These are phyloP conservation scores for Cicer cuneatum DNA, from an alignment of 306 rosid genomes.

Conservation along the genomic window DNA sequence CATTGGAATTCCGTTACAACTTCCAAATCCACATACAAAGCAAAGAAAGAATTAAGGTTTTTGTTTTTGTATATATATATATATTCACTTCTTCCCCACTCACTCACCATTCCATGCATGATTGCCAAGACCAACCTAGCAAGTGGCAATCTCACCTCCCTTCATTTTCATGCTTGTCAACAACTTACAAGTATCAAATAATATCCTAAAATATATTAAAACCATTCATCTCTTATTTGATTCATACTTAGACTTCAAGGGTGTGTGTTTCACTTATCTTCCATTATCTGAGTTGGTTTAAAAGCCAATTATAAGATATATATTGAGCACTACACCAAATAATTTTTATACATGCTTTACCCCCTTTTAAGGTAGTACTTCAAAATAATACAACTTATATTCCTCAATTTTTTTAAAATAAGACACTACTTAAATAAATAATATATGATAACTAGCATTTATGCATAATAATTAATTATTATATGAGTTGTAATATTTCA, in stretches of 20 bases:
- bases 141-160: constrained; percentile 40
- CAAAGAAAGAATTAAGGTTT: constrained; percentile 19
- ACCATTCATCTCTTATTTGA: not conserved
- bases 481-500: no score
- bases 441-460: no score
- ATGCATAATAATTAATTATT: no score
- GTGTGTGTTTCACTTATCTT: constrained; percentile 33
- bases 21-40: constrained; percentile 41
- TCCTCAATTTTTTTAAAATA: no score
- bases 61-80: not conserved
- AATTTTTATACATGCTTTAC: no score
- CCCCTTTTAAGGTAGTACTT: no score
- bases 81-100: constrained; percentile 36
- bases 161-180: constrained; percentile 38
- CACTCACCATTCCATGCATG: constrained; percentile 39
- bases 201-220: not conserved
- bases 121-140: constrained; percentile 49
- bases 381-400: no score
- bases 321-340: no score
- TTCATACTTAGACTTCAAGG: constrained; percentile 20
- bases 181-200: constrained; percentile 38
- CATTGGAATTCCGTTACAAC: constrained; percentile 44
- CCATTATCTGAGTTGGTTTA: not conserved
- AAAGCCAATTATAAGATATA: no score
- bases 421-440: no score